Conservation (phyloP, 2,329 filamentous ascomycete genomes). For the Neodidymelliopsis sp. region DNA sequence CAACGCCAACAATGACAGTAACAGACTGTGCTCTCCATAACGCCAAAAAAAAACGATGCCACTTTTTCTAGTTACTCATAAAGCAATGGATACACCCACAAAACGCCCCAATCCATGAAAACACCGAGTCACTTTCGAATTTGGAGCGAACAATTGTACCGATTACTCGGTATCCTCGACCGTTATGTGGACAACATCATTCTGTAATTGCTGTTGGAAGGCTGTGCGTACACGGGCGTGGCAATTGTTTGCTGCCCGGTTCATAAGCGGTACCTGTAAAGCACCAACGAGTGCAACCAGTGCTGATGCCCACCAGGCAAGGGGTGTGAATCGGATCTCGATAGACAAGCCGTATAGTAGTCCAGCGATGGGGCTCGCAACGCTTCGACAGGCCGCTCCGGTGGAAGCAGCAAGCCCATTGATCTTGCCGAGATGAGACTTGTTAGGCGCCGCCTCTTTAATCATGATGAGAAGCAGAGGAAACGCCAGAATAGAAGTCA, state of each 20-base stretch:
- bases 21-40: too few relatives aligned
- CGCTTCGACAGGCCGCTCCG: constrained; percentile 73
- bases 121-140: too few relatives aligned
- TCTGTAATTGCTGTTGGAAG: constrained; percentile 24
- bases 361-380: constrained; percentile 73
- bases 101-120: too few relatives aligned
- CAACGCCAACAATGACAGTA: too few relatives aligned
- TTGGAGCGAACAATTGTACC: too few relatives aligned
- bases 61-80: too few relatives aligned
- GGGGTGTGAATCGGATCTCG: constrained; percentile 63
- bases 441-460: constrained; percentile 72
- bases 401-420: constrained; percentile 76
- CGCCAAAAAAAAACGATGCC: too few relatives aligned
- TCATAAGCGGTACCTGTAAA: constrained; percentile 64
- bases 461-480: constrained; percentile 74
- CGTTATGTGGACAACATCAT: constrained; percentile 35
- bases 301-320: constrained; percentile 69
- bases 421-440: constrained; percentile 70
- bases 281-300: constrained; percentile 64
- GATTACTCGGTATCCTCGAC: constrained; percentile 29
- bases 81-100: too few relatives aligned
- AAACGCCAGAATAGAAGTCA: constrained; percentile 73
- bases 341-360: constrained; percentile 70
- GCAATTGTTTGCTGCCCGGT: constrained; percentile 53
- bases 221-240: constrained; percentile 36